These are phyloP conservation scores for Polyplosphaeria fusca DNA, from an alignment of 495 filamentous ascomycete genomes.

Conservation along the genomic window DNA sequence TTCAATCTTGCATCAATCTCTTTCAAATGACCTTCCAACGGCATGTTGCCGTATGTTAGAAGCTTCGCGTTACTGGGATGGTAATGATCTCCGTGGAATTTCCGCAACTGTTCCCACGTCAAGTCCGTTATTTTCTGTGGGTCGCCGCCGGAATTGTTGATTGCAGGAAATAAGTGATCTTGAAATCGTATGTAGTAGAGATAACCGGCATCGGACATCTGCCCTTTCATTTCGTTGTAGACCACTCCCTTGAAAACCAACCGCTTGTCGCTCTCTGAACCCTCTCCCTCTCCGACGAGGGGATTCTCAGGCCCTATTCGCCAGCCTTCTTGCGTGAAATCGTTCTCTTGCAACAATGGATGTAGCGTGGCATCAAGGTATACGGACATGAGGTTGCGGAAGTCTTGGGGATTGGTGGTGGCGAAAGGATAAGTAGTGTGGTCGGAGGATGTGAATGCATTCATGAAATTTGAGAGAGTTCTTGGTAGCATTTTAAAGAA, in stretches of 20 bases:
- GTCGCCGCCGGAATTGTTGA: constrained; percentile 95
- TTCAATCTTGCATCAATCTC: constrained; percentile 71
- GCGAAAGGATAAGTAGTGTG: constrained; percentile 98
- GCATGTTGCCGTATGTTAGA: constrained; percentile 93
- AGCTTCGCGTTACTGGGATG: constrained; percentile 96
- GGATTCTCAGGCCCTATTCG: constrained; percentile 89
- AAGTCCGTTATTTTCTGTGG: constrained; percentile 93
- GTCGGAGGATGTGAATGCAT: constrained; percentile 92
- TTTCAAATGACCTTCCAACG: constrained; percentile 70
- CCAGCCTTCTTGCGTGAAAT: constrained; percentile 97
- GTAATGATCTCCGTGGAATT: constrained; percentile 87
- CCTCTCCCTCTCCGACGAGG: constrained; percentile 48
- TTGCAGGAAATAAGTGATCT: constrained; percentile 86
- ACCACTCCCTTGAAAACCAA: constrained; percentile 98
- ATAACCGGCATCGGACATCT: constrained; percentile 96
- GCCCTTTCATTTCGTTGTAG: constrained; percentile 99
- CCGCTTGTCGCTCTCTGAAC: constrained; percentile 49
- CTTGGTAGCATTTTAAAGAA: constrained; percentile 99
- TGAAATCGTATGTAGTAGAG: constrained; percentile 91
- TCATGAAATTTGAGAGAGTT: constrained; percentile 98
- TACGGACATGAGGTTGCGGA: constrained; percentile 91
- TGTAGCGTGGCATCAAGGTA: constrained; percentile 93
- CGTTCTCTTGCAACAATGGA: constrained; percentile 80
- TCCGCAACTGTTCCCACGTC: constrained; percentile 77
- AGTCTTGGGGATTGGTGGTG: constrained; percentile 94